phyloP scores from a whole-genome alignment of 176 grass and related monocot species.

The Cenchrus fungigraminus region DNA sequence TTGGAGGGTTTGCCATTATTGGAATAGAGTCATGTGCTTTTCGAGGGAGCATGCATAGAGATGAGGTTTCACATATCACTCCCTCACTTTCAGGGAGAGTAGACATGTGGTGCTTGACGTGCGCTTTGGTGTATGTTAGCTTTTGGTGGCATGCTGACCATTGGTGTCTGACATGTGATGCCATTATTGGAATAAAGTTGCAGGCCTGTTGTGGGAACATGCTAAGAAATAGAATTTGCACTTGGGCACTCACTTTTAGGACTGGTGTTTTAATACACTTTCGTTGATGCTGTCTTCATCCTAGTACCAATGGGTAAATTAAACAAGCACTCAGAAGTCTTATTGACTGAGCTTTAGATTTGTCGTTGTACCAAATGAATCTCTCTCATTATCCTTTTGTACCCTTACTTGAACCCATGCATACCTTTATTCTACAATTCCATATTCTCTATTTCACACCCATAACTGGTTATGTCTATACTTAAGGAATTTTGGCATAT shows the following conservation, averaged over 20 bases:
- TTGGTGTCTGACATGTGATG: too few species aligned
- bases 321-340: background rate
- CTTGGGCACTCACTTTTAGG: background rate
- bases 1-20: background rate
- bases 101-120: too few species aligned
- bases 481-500: background rate
- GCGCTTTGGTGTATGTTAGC: too few species aligned
- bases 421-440: background rate
- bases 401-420: constrained; percentile 13
- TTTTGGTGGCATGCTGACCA: too few species aligned
- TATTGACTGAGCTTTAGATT: background rate
- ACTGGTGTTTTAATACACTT: background rate
- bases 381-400: background rate
- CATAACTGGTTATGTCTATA: background rate
- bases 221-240: background rate
- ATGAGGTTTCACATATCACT: too few species aligned
- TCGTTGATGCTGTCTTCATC: background rate
- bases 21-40: too few species aligned
- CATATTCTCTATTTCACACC: constrained; percentile 6
- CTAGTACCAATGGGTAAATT: background rate
- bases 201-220: background rate
- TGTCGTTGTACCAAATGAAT: background rate
- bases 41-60: too few species aligned
- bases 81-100: too few species aligned
- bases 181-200: background rate